Base-by-base conservation (phyloP, 2,329 filamentous ascomycete genomes). In the Epichloe sylvatica region DNA sequence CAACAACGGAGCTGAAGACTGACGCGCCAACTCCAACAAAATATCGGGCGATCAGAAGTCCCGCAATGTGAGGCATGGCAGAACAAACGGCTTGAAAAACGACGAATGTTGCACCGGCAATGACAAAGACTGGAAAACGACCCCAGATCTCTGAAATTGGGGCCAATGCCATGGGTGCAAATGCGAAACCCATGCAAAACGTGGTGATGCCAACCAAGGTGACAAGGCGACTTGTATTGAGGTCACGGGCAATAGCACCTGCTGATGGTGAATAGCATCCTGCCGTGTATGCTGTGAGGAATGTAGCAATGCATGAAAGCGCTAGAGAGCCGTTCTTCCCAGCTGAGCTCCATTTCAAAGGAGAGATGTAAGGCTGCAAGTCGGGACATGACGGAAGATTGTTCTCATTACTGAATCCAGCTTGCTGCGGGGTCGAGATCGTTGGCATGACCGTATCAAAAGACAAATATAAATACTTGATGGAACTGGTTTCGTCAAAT, bases 141-240 rank as follows among this genome's bases (percentile, higher is more conserved):
- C 90, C 90, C 65, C 92, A 88, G 62, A 94, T 83, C 66, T 96
- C 90, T 1, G 83, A 88, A 55, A 95, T 83, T 0, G 90, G 90
- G 0, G 90, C 90, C 0, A 95, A 75, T 1, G 87, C 73, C 89
- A 96, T 95, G 0, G 90, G 90, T 0, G 86, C 84, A 23, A 89
- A 65, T 0, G 77, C 87, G 56, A 95, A 95, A 3, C 90, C 89
- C 35, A 75, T 60, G 43, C 86, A 92, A 64, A 92, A 96, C 0
- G 80, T 77, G 0, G 89, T 94, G 53, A 95, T 86, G 35, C 87
- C 87, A 1, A 81, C 71, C 5, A 84, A 70, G n/a, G 81, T 76
- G 1, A 80, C 81, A n/a, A 84, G 72, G 9, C 72, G 69, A 38
- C 80, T 82, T 0, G 86, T 72, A 3, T 75, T 64, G 67, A 86